Evolutionary conservation across 305 asterid species (phyloP).

Genomic region (Vinca major): DNA sequence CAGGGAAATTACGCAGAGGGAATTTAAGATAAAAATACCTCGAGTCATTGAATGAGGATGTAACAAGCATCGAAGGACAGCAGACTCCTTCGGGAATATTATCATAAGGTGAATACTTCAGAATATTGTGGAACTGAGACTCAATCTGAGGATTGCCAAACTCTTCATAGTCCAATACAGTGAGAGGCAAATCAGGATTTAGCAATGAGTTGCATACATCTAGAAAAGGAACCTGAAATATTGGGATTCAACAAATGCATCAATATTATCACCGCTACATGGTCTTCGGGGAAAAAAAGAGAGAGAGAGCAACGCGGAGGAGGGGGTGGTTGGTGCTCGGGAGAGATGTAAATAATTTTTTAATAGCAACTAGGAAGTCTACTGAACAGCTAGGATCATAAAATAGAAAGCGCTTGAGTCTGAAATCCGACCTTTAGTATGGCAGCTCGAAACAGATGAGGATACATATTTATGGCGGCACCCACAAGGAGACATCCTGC

Average conservation of each 20-base stretch:
- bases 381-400: not conserved
- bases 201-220: slow-evolving; percentile 71
- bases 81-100: slow-evolving; percentile 61
- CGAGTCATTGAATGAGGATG: slow-evolving; percentile 71
- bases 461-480: slow-evolving; percentile 72
- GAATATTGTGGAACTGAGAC: slow-evolving; percentile 47
- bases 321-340: not conserved
- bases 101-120: slow-evolving; percentile 76
- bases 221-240: slow-evolving; percentile 73
- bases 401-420: slow-evolving; percentile 1
- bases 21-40: slow-evolving; percentile 32
- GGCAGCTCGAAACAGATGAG: slow-evolving; percentile 63
- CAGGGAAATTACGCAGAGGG: not conserved
- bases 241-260: not conserved
- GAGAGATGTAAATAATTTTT: not conserved
- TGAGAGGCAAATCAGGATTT: slow-evolving; percentile 78
- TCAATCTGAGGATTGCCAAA: slow-evolving; percentile 66
- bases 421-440: slow-evolving; percentile 56
- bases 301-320: too few species aligned
- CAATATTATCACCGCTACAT: too few species aligned
- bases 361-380: not conserved
- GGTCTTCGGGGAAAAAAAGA: too few species aligned
- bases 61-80: slow-evolving; percentile 71
- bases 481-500: slow-evolving; percentile 84
- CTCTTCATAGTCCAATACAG: slow-evolving; percentile 81